Evolutionary conservation across 352 stramenopile species (phyloP), one percentile per base, ranked within the genome.

Genomic region (Phytophthora constricta): DNA sequence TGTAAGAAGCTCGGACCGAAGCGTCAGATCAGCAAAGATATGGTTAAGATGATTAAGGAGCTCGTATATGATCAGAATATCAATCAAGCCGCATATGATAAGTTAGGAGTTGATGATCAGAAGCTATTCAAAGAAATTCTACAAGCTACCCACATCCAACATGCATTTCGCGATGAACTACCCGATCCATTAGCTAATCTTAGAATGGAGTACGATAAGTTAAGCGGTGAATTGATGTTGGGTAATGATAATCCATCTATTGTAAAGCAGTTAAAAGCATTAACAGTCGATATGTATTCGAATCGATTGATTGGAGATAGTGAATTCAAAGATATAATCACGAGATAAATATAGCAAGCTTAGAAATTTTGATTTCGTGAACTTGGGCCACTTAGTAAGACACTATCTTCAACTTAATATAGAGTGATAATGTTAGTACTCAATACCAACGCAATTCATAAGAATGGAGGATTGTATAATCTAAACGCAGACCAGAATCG

Each of bases 251-350:
- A 60, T 26, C 41, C 49, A 2, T n/a, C 5, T 9, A 67, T 67
- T 1, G 5, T 54, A 2, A 57, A 50, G 14, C 59, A 67, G 22
- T 17, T 67, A 4, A 67, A 67, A 41, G 4, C 42, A 4, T 7
- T 67, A 4, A 34, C 37, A 0, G 59, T 67, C 1, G 59, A 60
- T 20, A 67, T 67, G 59, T 60, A 50, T 26, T 20, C n/a, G 2
- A 67, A 60, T 16, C 23, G n/a, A 19, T 23, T 67, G 7, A 67
- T 67, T 31, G 4, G 4, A 8, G 49, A 55, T 34, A 39, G 9
- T 5, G 59, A 67, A 45, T 67, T 67, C 27, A 67, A 67, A 19
- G 11, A 59, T 39, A 52, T 60, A 42, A 60, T 67, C 41, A 48
- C 34, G 28, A 31, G 49, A 16, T 9, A 52, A 52, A 5, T 61